Conservation (phyloP, 2,329 filamentous ascomycete genomes). For the Podosphaera fusca region DNA sequence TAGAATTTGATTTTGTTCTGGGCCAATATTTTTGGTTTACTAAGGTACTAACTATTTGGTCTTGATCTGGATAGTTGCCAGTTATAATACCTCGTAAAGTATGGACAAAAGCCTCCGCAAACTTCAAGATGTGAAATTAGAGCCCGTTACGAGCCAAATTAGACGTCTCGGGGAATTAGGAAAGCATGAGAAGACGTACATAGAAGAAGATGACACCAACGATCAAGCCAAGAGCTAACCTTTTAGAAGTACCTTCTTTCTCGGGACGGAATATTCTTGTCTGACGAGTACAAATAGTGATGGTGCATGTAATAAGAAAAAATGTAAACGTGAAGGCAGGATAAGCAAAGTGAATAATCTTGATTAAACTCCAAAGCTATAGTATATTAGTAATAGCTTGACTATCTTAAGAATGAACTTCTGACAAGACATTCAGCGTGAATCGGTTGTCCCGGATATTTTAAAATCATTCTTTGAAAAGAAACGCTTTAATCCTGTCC, state of each 20-base stretch:
- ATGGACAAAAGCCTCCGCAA: background rate
- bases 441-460: background rate
- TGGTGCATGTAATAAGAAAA: constrained; percentile 27
- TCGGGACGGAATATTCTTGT: constrained; percentile 19
- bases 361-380: constrained; percentile 8
- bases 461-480: background rate
- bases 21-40: constrained; percentile 2
- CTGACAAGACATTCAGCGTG: background rate
- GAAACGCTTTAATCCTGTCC: background rate
- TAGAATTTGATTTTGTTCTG: background rate
- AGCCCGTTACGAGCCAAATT: background rate
- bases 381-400: background rate
- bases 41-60: background rate
- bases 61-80: background rate
- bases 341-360: constrained; percentile 30
- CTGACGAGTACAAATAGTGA: constrained; percentile 31
- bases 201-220: constrained; percentile 18
- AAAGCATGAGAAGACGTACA: constrained; percentile 14
- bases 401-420: background rate
- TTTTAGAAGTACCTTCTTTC: constrained; percentile 20
- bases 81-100: background rate
- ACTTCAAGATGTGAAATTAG: background rate
- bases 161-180: background rate
- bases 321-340: constrained; percentile 32
- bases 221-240: constrained; percentile 21